Conservation (phyloP, 495 filamentous ascomycete genomes). For the Podospora bellae-mahoneyi region DNA sequence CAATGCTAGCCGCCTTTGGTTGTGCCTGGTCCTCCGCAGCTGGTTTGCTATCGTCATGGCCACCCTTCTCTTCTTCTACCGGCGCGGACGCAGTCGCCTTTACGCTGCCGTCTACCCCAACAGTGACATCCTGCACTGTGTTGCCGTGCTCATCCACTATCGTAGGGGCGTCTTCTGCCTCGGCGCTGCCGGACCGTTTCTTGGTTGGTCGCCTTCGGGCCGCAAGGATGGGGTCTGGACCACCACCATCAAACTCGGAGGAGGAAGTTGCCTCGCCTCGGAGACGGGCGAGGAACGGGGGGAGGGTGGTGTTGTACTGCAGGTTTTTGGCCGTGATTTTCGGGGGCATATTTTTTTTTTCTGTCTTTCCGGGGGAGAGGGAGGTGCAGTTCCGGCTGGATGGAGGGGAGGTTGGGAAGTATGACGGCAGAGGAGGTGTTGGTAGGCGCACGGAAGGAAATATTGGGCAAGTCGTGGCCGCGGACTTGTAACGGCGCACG, state of each 20-base stretch:
- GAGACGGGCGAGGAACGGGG: slow-evolving; percentile 53
- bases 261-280: slow-evolving; percentile 35
- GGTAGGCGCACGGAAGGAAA: not conserved
- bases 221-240: slow-evolving; percentile 44
- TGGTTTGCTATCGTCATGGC: slow-evolving; percentile 23
- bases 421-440: not conserved
- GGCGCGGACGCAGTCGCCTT: not conserved
- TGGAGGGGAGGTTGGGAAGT: not conserved
- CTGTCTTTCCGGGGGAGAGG: not conserved
- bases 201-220: slow-evolving; percentile 38
- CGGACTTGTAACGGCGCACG: not conserved
- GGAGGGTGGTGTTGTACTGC: slow-evolving; percentile 46
- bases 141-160: slow-evolving; percentile 48
- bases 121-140: slow-evolving; percentile 36
- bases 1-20: slow-evolving; percentile 26
- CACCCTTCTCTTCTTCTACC: slow-evolving; percentile 19
- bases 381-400: not conserved
- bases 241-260: slow-evolving; percentile 21
- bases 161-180: slow-evolving; percentile 49
- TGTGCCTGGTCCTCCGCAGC: slow-evolving; percentile 2
- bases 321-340: slow-evolving; percentile 56
- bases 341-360: slow-evolving; percentile 31
- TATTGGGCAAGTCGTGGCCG: not conserved
- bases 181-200: slow-evolving; percentile 41
- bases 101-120: slow-evolving; percentile 39